These are phyloP conservation scores for Seiridium cupressi DNA, from an alignment of 2,329 filamentous ascomycete species.

Conservation along the genomic window DNA sequence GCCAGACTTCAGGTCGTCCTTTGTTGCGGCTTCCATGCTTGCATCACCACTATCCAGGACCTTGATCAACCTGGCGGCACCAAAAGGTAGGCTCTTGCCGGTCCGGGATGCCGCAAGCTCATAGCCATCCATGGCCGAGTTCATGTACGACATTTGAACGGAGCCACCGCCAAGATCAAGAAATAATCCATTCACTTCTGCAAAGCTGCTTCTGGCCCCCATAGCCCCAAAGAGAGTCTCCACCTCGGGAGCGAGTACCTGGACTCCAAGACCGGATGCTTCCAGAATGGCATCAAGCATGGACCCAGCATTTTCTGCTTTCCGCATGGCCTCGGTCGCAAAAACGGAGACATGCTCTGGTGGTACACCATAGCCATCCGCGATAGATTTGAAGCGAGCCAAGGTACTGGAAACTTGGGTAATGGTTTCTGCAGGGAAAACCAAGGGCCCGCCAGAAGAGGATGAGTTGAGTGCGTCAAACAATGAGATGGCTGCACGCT, in stretches of 20 bases:
- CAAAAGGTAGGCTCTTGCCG: conserved; percentile 60
- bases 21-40: conserved; percentile 43
- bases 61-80: conserved; percentile 55
- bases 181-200: conserved; percentile 69
- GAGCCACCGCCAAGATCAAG: conserved; percentile 82
- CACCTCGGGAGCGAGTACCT: conserved; percentile 72
- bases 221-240: conserved; percentile 82
- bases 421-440: conserved; percentile 58
- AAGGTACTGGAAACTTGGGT: conserved; percentile 64
- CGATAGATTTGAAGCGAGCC: conserved; percentile 69
- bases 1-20: conserved; percentile 52
- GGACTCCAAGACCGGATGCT: conserved; percentile 65
- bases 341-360: conserved; percentile 67
- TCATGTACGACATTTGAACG: conserved; percentile 64
- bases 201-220: conserved; percentile 76
- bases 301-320: conserved; percentile 68
- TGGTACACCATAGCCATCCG: conserved; percentile 67
- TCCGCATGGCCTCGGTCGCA: conserved; percentile 86
- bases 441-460: conserved; percentile 25
- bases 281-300: conserved; percentile 65
- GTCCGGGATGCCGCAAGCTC: conserved; percentile 51
- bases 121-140: conserved; percentile 46
- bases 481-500: conserved; percentile 78
- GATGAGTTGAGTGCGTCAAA: conserved; percentile 73
- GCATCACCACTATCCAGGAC: conserved; percentile 41